Evolutionary conservation across 345 rosid species (phyloP), one percentile per base, ranked within the genome.

Genomic region (Salix viminalis): DNA sequence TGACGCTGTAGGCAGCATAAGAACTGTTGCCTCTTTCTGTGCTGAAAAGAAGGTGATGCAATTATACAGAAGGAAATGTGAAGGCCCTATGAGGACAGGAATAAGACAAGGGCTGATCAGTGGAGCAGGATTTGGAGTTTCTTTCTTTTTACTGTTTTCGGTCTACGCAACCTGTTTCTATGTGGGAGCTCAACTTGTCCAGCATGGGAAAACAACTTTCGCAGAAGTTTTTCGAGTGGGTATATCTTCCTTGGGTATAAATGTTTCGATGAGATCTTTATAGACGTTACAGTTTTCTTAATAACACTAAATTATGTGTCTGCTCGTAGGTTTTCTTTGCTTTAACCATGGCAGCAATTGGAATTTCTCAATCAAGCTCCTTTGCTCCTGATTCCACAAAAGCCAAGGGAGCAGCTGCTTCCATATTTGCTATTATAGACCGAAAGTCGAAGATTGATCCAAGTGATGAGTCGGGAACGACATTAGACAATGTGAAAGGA

Each of bases 1-100:
- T 42, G 98, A 94, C 70, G 98, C 98, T 16, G 96, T 91, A 2
- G 93, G 97, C 68, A 91, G 94, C 69, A 91, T 94, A 65, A 87
- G 98, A 83, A 91, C 98, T 15, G 94, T 92, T 69, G 92, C 97
- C 69, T 90, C 96, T 4, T 94, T 89, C 83, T 94, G 97, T 75
- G 94, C 94, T 0, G 97, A 92, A 71, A 93, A 92, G 76, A 92
- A 88, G 79, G 90, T 92, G 80, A 89, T 91, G 93, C 78, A 92
- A 48, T 84, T 91, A n/a, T 94, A 94, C 78, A 76, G 77, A 58
- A 85, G 72, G 81, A 94, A 91, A 85, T 92, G 97, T 21, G 97
- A 90, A 84, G 94, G 91, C 23, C 98, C 97, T 66, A 37, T 85
- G 87, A 89, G 79, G 74, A 79, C 84, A 1, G 98, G 96, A 68